A percentile compares a stretch with the other conserved stretches of the same genome.
Conservation (phyloP, 75 land plant genomes). For the Isoetes taiwanensis region DNA sequence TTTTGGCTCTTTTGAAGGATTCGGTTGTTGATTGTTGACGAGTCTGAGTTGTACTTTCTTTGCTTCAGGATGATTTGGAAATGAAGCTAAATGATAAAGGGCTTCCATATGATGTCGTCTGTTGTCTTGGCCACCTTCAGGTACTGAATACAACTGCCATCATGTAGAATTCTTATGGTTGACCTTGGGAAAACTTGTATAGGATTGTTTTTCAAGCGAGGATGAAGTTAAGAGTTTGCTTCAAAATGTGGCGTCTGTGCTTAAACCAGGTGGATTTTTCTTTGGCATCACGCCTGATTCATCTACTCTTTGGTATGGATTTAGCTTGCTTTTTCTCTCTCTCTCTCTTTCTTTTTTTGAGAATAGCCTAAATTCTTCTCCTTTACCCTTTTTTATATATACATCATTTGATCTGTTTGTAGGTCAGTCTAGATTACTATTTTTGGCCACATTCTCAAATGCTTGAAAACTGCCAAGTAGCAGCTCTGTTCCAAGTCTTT, state of each 20-base stretch:
- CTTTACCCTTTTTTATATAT: too few species aligned
- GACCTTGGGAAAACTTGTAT: not conserved
- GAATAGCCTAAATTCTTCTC: too few species aligned
- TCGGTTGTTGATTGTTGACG: too few species aligned
- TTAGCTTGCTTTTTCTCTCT: not conserved
- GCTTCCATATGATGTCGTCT: constrained; percentile 53
- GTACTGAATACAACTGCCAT: constrained; percentile 13
- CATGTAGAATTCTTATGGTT: not conserved
- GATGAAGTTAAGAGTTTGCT: constrained; percentile 64
- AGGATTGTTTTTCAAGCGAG: constrained; percentile 74
- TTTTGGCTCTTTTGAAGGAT: too few species aligned
- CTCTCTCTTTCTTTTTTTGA: not conserved
- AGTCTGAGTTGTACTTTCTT: too few species aligned
- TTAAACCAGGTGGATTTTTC: constrained; percentile 92
- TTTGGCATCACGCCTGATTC: constrained; percentile 95
- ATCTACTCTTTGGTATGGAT: constrained; percentile 87
- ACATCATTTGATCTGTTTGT: too few species aligned
- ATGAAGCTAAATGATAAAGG: constrained; percentile 39
- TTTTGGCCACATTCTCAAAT: too few species aligned
- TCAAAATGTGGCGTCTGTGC: constrained; percentile 56
- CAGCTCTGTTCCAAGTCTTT: too few species aligned
- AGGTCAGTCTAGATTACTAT: too few species aligned
- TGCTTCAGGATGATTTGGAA: constrained; percentile 54
- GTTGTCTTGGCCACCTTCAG: constrained; percentile 84
- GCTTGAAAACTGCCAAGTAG: not conserved